phyloP scores from a whole-genome alignment of 768 basidiomycete species.

The Rhodotorula babjevae region DNA sequence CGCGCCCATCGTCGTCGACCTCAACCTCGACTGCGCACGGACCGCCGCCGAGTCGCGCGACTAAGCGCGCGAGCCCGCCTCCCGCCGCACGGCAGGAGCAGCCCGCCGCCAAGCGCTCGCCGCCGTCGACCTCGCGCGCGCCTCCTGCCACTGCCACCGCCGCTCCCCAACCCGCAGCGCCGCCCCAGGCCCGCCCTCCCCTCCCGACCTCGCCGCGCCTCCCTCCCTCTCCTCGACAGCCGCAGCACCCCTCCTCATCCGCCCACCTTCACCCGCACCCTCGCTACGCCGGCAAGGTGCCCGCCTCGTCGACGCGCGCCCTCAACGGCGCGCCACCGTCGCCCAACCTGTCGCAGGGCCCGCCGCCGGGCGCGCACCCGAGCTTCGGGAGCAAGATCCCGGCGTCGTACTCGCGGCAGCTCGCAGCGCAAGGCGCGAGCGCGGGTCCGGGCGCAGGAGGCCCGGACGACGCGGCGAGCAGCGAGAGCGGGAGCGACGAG shows the following conservation, averaged over 20 bases:
- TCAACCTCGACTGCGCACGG: too few relatives aligned
- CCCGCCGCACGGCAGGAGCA: not conserved
- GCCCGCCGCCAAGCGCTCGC: not conserved
- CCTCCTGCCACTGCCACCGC: not conserved
- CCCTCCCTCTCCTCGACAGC: not conserved
- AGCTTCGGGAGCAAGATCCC: not conserved
- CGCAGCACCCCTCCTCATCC: not conserved
- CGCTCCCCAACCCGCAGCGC: not conserved
- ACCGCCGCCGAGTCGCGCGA: too few relatives aligned
- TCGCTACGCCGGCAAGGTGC: not conserved
- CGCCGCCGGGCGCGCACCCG: not conserved
- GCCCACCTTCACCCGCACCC: not conserved
- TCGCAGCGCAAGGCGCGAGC: not conserved
- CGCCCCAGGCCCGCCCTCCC: not conserved
- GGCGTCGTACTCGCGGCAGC: not conserved
- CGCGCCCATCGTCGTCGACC: too few relatives aligned
- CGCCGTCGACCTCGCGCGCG: not conserved
- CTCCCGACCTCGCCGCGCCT: not conserved
- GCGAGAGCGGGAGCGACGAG: not conserved
- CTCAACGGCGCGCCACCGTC: not conserved
- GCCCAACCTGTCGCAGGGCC: not conserved
- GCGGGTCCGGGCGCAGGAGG: not conserved
- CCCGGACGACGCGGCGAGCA: too few relatives aligned
- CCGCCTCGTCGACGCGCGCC: not conserved
- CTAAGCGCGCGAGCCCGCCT: not conserved